These are phyloP conservation scores for Xylaria bambusicola DNA, from an alignment of 495 filamentous ascomycete species.

Conservation along the genomic window DNA sequence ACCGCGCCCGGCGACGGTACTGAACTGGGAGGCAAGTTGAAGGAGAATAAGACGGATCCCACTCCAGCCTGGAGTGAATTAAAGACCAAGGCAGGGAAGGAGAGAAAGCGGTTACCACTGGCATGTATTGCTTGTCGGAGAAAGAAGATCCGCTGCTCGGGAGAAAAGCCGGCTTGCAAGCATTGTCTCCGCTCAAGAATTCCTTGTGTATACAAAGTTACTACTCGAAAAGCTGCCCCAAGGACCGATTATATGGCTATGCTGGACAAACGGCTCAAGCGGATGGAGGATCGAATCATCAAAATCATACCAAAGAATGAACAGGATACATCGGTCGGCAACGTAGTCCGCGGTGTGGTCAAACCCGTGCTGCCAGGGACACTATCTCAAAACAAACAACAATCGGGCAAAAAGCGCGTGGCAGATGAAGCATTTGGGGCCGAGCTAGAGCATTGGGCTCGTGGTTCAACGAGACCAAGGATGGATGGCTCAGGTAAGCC, in stretches of 20 bases:
- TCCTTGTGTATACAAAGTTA: constrained; percentile 98
- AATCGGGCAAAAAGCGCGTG: constrained; percentile 73
- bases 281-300: constrained; percentile 98
- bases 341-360: constrained; percentile 58
- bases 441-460: constrained; percentile 82
- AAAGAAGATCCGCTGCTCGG: constrained; percentile 98
- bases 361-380: constrained; percentile 73
- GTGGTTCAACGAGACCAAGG: constrained; percentile 51
- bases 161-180: constrained; percentile 96
- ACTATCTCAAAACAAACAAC: constrained; percentile 49
- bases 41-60: constrained; percentile 59
- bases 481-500: constrained; percentile 51
- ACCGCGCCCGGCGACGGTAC: constrained; percentile 48
- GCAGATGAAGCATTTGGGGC: constrained; percentile 85
- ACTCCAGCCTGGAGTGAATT: constrained; percentile 88
- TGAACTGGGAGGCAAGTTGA: constrained; percentile 51
- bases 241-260: constrained; percentile 99
- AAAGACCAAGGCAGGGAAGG: constrained; percentile 97
- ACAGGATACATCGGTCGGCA: constrained; percentile 49
- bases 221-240: constrained; percentile 91
- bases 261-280: constrained; percentile 87
- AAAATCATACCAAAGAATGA: constrained; percentile 92
- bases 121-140: constrained; percentile 94
- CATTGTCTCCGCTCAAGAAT: constrained; percentile 93
- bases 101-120: constrained; percentile 87